phyloP scores from a whole-genome alignment of 2,329 filamentous ascomycete species.

The Aspergillus pseudonomiae region DNA sequence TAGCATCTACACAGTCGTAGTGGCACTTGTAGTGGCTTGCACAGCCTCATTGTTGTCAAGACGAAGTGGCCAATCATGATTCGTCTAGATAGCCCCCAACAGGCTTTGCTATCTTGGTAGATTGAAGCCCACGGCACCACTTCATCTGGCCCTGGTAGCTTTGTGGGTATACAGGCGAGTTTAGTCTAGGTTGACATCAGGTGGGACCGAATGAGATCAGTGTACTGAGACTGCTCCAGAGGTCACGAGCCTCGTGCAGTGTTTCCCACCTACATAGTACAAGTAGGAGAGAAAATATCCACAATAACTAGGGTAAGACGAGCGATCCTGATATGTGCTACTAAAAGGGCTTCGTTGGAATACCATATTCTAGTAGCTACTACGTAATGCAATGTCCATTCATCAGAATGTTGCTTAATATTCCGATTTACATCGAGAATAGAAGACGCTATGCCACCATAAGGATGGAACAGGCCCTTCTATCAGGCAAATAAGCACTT shows the following conservation, averaged over 20 bases:
- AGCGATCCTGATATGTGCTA: too few species aligned
- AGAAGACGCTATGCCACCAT: neutral
- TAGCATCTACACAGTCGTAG: neutral
- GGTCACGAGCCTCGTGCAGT: too few species aligned
- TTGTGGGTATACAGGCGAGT: neutral
- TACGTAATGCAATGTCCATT: neutral
- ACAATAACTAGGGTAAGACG: too few species aligned
- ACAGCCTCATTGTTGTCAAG: neutral
- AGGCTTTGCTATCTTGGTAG: too few species aligned
- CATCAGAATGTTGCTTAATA: neutral
- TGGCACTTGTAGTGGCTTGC: neutral
- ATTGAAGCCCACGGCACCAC: neutral
- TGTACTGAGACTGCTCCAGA: too few species aligned
- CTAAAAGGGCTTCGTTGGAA: too few species aligned
- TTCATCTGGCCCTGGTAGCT: neutral
- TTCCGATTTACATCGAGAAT: neutral
- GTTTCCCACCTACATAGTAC: too few species aligned
- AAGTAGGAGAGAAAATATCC: too few species aligned
- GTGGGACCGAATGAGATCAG: too few species aligned
- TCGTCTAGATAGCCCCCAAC: neutral
- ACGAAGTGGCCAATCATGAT: neutral
- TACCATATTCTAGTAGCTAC: too few species aligned
- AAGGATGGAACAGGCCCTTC: neutral
- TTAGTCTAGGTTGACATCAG: too few species aligned
- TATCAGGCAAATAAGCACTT: neutral